Percentiles rank a stretch among this genome's conserved stretches.
Evolutionary conservation across 192 early-diverging fungal species (phyloP).

Genomic region (Umbelopsis ramanniana): DNA sequence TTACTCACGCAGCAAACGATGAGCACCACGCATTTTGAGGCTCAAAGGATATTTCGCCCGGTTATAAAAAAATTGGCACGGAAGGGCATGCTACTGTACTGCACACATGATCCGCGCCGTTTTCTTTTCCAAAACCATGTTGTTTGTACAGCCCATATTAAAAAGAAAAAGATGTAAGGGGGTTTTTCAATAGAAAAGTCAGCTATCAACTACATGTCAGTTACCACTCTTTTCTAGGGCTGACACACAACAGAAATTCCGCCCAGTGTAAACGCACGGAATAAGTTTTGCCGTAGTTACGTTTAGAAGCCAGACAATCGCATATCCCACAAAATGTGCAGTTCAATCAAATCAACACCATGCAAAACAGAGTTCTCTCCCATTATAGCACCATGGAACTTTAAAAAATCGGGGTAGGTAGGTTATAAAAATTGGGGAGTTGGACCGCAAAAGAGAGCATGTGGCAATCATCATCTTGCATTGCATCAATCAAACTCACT

Average conservation of each 20-base stretch:
- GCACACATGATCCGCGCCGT: no score
- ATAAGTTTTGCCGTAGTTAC: not conserved
- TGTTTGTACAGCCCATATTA: no score
- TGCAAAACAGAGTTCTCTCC: no score
- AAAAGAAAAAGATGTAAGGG: no score
- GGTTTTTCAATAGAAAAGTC: no score
- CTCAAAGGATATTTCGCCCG: not conserved
- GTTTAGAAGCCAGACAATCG: constrained; percentile 7
- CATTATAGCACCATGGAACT: no score
- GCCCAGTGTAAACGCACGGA: not conserved
- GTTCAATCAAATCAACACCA: no score
- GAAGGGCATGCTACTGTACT: no score
- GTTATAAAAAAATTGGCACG: not conserved
- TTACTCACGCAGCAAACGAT: constrained; percentile 2
- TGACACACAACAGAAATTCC: not conserved
- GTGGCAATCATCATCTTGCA: constrained; percentile 20
- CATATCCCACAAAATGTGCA: no score
- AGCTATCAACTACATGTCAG: no score
- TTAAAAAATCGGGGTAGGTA: not conserved
- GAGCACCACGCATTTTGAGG: constrained; percentile 11
- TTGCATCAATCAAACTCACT: not conserved
- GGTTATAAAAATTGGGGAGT: not conserved
- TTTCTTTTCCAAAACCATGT: no score
- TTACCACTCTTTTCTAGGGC: no score
- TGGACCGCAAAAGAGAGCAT: not conserved